These are phyloP conservation scores for Eucalyptus curtisii DNA, from an alignment of 345 rosid genomes.

Conservation along the genomic window DNA sequence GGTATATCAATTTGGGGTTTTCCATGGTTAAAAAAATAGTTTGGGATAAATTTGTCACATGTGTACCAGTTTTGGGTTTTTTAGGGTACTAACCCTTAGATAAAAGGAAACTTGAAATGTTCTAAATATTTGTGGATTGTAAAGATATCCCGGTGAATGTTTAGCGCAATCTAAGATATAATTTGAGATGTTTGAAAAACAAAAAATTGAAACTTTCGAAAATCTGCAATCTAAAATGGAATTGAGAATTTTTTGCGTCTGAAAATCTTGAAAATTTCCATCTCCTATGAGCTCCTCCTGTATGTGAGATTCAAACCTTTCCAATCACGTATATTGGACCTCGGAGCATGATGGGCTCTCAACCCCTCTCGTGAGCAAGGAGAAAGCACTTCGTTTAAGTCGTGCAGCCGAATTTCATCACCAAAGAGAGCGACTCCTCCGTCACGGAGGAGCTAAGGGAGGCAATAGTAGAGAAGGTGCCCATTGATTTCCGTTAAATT, in stretches of 20 bases:
- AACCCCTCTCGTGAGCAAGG: no score
- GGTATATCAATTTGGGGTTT: no score
- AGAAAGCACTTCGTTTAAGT: background rate
- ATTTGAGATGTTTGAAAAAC: background rate
- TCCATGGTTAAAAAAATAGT: no score
- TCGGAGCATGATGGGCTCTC: background rate
- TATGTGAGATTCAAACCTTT: background rate
- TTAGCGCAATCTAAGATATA: background rate
- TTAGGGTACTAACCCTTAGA: no score
- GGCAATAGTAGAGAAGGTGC: background rate
- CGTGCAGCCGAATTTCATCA: background rate
- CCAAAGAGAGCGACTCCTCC: background rate
- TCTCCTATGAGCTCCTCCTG: background rate
- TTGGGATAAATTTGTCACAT: no score
- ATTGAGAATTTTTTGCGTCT: no score
- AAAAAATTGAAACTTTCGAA: background rate
- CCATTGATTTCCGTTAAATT: background rate
- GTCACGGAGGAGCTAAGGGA: background rate
- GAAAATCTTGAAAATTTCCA: background rate
- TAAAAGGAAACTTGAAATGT: background rate
- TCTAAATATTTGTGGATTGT: background rate
- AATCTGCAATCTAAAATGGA: no score
- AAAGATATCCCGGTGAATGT: background rate
- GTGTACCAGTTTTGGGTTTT: no score
- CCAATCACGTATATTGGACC: background rate